These are phyloP conservation scores for Hypoxylon sp. DNA, from an alignment of 2,329 filamentous ascomycete genomes.

Conservation along the genomic window DNA sequence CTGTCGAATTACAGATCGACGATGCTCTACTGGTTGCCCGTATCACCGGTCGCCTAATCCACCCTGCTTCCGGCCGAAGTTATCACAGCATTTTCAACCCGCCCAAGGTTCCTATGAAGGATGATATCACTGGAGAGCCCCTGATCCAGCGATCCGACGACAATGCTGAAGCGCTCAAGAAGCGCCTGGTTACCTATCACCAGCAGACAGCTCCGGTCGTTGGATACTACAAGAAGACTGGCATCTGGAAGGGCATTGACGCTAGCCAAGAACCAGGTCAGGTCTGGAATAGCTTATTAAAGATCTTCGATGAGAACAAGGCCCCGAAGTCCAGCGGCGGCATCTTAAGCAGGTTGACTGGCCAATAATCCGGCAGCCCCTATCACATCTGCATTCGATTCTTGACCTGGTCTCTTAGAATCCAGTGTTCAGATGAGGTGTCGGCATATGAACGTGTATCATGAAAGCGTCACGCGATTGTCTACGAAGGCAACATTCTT, in stretches of 20 bases:
- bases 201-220: conserved; percentile 93
- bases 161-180: conserved; percentile 95
- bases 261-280: conserved; percentile 95
- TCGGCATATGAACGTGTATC: conserved; percentile 16
- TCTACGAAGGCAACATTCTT: conserved; percentile 25
- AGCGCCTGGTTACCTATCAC: conserved; percentile 94
- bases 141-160: conserved; percentile 97
- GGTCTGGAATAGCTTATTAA: conserved; percentile 93
- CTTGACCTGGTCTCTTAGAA: conserved; percentile 4
- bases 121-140: conserved; percentile 96
- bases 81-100: conserved; percentile 99
- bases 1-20: conserved; percentile 96
- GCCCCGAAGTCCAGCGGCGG: conserved; percentile 54
- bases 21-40: conserved; percentile 92
- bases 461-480: conserved; percentile 25
- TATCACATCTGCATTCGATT: conserved; percentile 4
- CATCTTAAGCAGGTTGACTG: conserved; percentile 59
- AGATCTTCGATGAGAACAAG: conserved; percentile 78
- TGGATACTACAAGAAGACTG: conserved; percentile 95
- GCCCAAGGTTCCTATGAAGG: conserved; percentile 92
- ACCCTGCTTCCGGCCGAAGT: conserved; percentile 94
- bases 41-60: conserved; percentile 95
- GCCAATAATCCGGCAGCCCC: conserved; percentile 42
- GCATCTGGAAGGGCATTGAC: conserved; percentile 96
- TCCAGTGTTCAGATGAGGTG: conserved; percentile 11